phyloP scores from a whole-genome alignment of 1,284 basidiomycete species.

The Puccinia polysora region DNA sequence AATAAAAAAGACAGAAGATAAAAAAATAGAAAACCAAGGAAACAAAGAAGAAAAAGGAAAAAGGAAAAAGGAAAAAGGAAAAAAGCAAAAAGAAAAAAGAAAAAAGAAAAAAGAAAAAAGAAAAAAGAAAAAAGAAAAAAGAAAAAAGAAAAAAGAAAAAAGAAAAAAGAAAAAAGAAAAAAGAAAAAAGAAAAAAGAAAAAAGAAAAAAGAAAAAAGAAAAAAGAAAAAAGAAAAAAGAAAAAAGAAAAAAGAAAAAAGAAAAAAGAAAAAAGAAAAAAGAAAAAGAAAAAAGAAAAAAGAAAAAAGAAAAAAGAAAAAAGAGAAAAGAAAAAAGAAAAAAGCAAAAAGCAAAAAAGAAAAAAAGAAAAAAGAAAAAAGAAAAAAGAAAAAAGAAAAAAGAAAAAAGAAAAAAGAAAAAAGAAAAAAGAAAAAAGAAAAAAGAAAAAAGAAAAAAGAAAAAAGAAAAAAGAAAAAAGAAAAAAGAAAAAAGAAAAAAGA shows the following conservation, averaged over 20 bases:
- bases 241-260: neutral
- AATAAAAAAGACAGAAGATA: too few species aligned
- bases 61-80: too few species aligned
- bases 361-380: neutral
- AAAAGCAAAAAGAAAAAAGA: neutral
- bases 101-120: neutral
- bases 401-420: neutral
- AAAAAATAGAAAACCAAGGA: too few species aligned
- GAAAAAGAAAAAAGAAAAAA: neutral
- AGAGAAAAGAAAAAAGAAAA: neutral
- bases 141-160: neutral
- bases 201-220: neutral
- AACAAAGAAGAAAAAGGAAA: too few species aligned
- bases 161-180: neutral
- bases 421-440: neutral
- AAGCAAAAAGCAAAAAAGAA: neutral
- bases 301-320: neutral
- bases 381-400: neutral
- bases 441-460: neutral
- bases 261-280: neutral
- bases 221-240: neutral
- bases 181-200: neutral
- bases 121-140: neutral
- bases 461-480: too few species aligned
- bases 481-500: neutral